These are phyloP conservation scores for Rhytidhysteron rufulum DNA, from an alignment of 2,329 filamentous ascomycete species.

Conservation along the genomic window DNA sequence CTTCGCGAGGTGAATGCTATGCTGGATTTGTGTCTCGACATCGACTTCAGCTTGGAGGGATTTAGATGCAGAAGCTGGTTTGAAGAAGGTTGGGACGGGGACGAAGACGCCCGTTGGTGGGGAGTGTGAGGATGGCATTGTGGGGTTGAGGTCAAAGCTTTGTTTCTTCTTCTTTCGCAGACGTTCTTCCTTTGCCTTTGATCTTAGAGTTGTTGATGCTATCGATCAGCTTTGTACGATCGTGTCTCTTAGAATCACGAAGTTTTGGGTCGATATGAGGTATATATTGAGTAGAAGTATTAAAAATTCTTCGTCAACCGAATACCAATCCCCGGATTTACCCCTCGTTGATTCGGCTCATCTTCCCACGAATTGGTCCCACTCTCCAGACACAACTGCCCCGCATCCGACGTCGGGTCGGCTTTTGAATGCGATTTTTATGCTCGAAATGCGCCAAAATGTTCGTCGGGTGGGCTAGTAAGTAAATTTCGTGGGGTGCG, in stretches of 20 bases:
- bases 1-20: conserved; percentile 58
- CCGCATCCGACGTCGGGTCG: background rate
- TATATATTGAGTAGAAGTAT: background rate
- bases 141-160: background rate
- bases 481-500: too few relatives aligned
- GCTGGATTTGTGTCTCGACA: conserved; percentile 54
- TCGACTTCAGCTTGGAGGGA: conserved; percentile 52
- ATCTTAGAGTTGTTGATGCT: too few relatives aligned
- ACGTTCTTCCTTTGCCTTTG: too few relatives aligned
- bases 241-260: background rate
- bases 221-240: too few relatives aligned
- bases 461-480: too few relatives aligned
- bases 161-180: background rate
- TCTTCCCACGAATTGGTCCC: background rate
- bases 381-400: background rate
- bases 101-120: conserved; percentile 37
- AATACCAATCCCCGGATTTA: background rate
- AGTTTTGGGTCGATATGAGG: background rate
- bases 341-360: conserved; percentile 1
- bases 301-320: too few relatives aligned
- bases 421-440: background rate
- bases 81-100: conserved; percentile 61
- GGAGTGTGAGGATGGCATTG: conserved; percentile 20
- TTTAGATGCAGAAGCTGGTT: conserved; percentile 44
- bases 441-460: too few relatives aligned